phyloP scores from a whole-genome alignment of 192 early-diverging fungal genomes.

The Podochytrium sp. region DNA sequence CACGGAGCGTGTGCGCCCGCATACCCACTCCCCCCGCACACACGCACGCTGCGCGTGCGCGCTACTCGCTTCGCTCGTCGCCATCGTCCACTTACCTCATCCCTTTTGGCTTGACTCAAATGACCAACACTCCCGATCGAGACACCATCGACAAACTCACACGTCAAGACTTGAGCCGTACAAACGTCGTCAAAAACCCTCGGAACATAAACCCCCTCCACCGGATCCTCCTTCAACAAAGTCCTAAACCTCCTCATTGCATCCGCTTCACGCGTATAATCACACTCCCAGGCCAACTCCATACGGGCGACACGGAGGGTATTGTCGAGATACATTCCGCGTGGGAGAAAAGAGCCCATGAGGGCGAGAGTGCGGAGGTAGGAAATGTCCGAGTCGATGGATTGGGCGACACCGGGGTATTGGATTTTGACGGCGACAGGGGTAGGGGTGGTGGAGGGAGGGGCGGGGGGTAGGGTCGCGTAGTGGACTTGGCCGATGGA shows the following conservation, averaged over 20 bases:
- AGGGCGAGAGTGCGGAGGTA: slow-evolving; percentile 80
- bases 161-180: slow-evolving; percentile 75
- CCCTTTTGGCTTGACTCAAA: slow-evolving; percentile 60
- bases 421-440: slow-evolving; percentile 90
- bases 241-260: slow-evolving; percentile 71
- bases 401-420: slow-evolving; percentile 89
- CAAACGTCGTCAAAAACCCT: slow-evolving; percentile 67
- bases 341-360: slow-evolving; percentile 84
- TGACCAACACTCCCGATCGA: slow-evolving; percentile 65
- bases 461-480: slow-evolving; percentile 42
- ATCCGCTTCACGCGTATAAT: slow-evolving; percentile 87
- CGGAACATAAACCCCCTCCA: slow-evolving; percentile 66
- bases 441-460: neutral
- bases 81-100: slow-evolving; percentile 60
- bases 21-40: too few relatives aligned
- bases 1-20: too few relatives aligned
- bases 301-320: slow-evolving; percentile 86
- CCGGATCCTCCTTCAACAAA: slow-evolving; percentile 55
- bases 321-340: slow-evolving; percentile 95
- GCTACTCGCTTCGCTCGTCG: too few relatives aligned
- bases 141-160: slow-evolving; percentile 77
- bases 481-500: slow-evolving; percentile 59
- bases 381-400: slow-evolving; percentile 87
- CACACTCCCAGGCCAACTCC: slow-evolving; percentile 92
- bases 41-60: too few relatives aligned